These are phyloP conservation scores for Suillus sp. DNA, from an alignment of 768 basidiomycete species.

Conservation along the genomic window DNA sequence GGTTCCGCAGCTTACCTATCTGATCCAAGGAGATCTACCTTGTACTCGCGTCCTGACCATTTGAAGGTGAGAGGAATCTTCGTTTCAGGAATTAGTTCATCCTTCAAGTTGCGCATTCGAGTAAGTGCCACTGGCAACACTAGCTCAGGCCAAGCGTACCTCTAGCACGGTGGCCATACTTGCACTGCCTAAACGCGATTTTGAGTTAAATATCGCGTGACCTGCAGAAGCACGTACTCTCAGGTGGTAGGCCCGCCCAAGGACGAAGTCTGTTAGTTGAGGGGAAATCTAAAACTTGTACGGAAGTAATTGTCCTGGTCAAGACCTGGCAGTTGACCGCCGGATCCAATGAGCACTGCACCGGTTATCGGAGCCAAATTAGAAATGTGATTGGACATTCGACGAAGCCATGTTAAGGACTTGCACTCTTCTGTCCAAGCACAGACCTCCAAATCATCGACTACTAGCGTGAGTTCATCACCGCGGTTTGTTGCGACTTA, in stretches of 20 bases:
- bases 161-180: conserved; percentile 1
- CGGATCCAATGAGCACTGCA: background rate
- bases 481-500: background rate
- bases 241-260: background rate
- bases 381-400: background rate
- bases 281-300: background rate
- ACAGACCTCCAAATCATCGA: background rate
- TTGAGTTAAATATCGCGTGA: background rate
- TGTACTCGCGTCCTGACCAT: conserved; percentile 70
- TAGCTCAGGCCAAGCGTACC: background rate
- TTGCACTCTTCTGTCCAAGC: background rate
- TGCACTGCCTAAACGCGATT: background rate
- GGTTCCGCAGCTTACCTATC: conserved; percentile 54
- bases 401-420: background rate
- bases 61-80: conserved; percentile 71
- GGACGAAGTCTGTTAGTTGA: background rate
- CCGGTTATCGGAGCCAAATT: background rate
- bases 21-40: conserved; percentile 71
- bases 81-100: conserved; percentile 11
- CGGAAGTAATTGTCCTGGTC: background rate
- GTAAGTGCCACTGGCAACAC: background rate
- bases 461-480: background rate
- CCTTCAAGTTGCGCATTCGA: conserved; percentile 7
- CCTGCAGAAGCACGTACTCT: background rate
- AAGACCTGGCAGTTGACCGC: background rate